Evolutionary conservation across 2,329 filamentous ascomycete genomes (phyloP), one percentile per base, ranked within the genome.

Genomic region (Fusarium poae): DNA sequence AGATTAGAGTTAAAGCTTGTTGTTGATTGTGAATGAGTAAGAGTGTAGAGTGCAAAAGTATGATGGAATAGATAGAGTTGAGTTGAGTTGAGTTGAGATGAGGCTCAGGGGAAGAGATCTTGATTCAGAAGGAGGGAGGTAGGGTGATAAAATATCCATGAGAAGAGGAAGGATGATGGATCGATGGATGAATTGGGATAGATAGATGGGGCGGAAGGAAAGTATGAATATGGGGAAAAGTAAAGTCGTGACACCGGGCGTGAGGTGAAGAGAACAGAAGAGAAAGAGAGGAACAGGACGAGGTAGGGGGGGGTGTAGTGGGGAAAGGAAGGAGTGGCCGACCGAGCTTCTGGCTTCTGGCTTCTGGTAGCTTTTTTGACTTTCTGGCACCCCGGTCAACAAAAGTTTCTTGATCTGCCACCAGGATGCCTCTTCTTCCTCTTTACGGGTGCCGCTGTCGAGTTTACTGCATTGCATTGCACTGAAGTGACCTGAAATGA

Each of bases 401-500:
- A 74, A 63, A 63, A 71, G 65, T 71, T 73, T 72, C 69, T 73
- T 67, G 72, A 75, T 75, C 71, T 73, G 56, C 70, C 68, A 68
- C 72, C 52, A 60, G 72, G 72, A 74, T 74, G 67, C 21, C 39
- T 42, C 21, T 25, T 7, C 37, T 21, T 13, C 15, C 18, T 37
- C 34, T 37, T 13, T 21, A 42, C 21, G 20, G 20, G 13, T 30
- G 29, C 62, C 62, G 65, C 65, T 75, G 71, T 73, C 69, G 72
- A 74, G 70, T 72, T 61, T 62, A 55, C 48, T 37, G 23, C 27
- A 49, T 21, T 34, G 20, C 20, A 49, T 34, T 39, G 23, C 32
- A 50, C 32, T 39, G 32, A 20, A 39, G 18, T n/a, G 42, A 29
- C 23, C 46, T 50, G 46, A 50, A 37, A 18, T 50, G 21, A 50